Evolutionary conservation across 2,329 filamentous ascomycete species (phyloP).

Genomic region (Ceratocystis ficicola): DNA sequence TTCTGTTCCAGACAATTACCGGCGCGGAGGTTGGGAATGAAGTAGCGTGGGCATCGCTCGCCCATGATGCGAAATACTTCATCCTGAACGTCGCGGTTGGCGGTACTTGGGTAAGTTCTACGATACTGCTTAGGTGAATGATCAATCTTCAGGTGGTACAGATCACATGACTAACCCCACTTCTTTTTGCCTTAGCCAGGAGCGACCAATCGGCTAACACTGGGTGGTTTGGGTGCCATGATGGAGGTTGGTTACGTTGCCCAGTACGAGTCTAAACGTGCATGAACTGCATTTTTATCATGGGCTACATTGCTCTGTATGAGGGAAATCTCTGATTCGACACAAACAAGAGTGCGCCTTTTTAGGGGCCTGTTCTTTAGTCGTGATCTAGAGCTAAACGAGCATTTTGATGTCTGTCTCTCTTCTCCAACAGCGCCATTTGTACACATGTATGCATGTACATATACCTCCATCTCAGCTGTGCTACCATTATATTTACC

Average conservation of each 20-base stretch:
- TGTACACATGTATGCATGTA: neutral
- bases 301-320: too few species aligned
- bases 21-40: constrained; percentile 36
- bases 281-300: neutral
- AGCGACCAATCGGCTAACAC: constrained; percentile 36
- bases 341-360: too few species aligned
- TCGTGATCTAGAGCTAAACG: neutral
- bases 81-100: constrained; percentile 46
- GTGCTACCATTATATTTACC: neutral
- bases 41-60: constrained; percentile 38
- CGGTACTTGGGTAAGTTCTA: constrained; percentile 38
- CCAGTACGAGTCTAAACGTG: constrained; percentile 23
- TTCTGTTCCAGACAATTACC: constrained; percentile 34
- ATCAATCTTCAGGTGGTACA: neutral
- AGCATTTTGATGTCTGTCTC: neutral
- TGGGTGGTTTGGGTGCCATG: constrained; percentile 30
- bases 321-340: neutral
- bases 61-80: constrained; percentile 40
- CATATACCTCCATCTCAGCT: neutral
- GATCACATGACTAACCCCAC: constrained; percentile 18
- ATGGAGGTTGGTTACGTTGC: constrained; percentile 26
- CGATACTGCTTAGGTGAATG: neutral
- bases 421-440: neutral
- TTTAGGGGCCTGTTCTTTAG: neutral
- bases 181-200: constrained; percentile 33